Evolutionary conservation across 257 asterid species (phyloP).

Genomic region (Gynochthodes officinalis): DNA sequence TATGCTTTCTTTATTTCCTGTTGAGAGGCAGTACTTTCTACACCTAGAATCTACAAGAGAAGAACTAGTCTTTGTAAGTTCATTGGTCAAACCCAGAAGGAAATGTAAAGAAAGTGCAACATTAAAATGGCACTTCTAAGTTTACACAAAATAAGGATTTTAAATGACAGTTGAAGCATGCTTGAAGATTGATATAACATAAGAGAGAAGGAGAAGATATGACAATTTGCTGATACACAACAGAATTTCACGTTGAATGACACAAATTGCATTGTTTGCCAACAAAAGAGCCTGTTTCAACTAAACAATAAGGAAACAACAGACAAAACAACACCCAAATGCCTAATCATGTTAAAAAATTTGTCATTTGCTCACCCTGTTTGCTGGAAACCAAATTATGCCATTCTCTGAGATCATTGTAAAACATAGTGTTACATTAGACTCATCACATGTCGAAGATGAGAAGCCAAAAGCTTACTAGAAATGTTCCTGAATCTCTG

Average conservation of each 20-base stretch:
- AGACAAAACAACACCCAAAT: not conserved
- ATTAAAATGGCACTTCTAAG: not conserved
- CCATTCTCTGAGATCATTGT: not conserved
- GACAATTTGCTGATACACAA: not conserved
- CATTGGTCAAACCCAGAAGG: slow-evolving; percentile 4
- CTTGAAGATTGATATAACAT: not conserved
- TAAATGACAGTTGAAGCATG: not conserved
- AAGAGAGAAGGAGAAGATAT: not conserved
- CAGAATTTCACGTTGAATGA: not conserved
- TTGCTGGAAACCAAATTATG: not conserved
- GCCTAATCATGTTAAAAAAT: not conserved
- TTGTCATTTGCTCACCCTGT: not conserved
- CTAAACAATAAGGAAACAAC: not conserved
- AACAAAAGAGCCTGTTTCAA: not conserved
- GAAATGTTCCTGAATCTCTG: not conserved
- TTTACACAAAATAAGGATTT: not conserved
- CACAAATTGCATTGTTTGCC: not conserved
- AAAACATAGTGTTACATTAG: not conserved
- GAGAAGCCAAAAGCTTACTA: not conserved
- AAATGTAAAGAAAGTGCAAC: not conserved
- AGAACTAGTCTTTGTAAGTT: slow-evolving; percentile 5
- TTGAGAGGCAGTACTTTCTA: slow-evolving; percentile 69
- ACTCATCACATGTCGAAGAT: not conserved
- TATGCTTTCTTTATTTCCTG: slow-evolving; percentile 84
- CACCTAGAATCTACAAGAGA: slow-evolving; percentile 67